Conservation (phyloP, 306 rosid genomes). For the Vachellia collinsii region DNA sequence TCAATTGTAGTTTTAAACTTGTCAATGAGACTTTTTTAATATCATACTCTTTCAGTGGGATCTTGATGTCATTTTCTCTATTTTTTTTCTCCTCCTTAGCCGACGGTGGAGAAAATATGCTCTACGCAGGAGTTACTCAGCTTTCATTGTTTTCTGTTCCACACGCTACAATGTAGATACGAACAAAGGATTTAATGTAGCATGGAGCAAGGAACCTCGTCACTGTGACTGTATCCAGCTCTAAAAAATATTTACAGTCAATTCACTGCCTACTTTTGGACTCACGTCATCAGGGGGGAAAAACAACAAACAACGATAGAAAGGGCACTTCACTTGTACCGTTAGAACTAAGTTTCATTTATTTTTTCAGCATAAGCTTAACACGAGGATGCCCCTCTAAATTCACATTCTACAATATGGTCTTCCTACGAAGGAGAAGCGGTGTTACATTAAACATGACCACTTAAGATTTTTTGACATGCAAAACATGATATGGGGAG, state of each 20-base stretch:
- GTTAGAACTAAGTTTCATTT: background rate
- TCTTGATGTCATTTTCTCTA: slow-evolving; percentile 22
- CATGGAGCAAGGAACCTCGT: slow-evolving; percentile 28
- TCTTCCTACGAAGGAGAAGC: slow-evolving; percentile 13
- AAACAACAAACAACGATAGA: background rate
- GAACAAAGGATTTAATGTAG: slow-evolving; percentile 20
- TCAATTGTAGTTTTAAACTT: no score
- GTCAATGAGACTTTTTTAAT: no score
- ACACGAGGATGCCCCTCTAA: background rate
- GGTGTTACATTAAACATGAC: slow-evolving; percentile 14
- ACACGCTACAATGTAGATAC: slow-evolving; percentile 14
- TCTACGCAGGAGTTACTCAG: slow-evolving; percentile 9
- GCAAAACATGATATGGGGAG: background rate
- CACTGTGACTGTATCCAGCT: background rate
- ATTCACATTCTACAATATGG: background rate
- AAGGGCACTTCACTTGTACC: background rate
- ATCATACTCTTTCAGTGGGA: background rate
- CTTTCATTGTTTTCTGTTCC: background rate
- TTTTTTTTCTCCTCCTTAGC: background rate
- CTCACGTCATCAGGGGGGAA: background rate
- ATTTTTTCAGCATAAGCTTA: slow-evolving; percentile 12
- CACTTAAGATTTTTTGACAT: no score
- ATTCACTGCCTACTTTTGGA: background rate
- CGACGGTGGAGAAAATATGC: slow-evolving; percentile 8
- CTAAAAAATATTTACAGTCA: background rate